phyloP scores from a whole-genome alignment of 129 eudicot species.

The Saussurea involucrata region DNA sequence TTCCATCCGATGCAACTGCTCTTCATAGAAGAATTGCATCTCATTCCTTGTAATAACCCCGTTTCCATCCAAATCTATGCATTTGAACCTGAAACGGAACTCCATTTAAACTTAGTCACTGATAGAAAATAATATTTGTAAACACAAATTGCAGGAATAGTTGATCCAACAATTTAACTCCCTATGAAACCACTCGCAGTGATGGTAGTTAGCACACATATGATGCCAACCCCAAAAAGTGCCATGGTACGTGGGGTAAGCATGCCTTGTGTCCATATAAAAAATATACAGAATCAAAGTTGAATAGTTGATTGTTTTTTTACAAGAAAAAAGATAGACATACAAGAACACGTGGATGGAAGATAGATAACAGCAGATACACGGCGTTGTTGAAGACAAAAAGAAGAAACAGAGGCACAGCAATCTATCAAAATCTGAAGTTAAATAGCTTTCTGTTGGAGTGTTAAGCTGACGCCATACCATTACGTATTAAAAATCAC shows the following conservation, averaged over 20 bases:
- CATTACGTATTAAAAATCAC: background rate
- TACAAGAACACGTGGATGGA: background rate
- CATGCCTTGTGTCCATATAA: background rate
- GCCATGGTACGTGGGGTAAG: background rate
- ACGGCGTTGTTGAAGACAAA: background rate
- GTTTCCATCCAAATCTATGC: conserved; percentile 96
- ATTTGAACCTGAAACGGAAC: conserved; percentile 72
- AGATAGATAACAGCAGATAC: background rate
- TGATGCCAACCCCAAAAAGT: background rate
- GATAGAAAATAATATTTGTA: background rate
- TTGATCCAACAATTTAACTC: background rate
- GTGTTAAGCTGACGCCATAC: too few species aligned
- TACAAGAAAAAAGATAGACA: background rate
- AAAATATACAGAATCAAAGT: background rate
- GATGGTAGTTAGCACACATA: background rate
- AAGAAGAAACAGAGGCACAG: too few species aligned
- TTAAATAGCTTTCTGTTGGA: too few species aligned
- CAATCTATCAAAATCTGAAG: too few species aligned
- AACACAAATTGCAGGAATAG: background rate
- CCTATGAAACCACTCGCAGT: background rate
- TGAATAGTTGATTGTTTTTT: too few species aligned
- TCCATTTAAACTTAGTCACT: background rate
- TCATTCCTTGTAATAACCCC: conserved; percentile 89
- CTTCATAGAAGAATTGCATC: conserved; percentile 93
- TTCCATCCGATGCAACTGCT: conserved; percentile 99